phyloP scores from a whole-genome alignment of 2,329 filamentous ascomycete species.

The Decorospora gaudefroyi region DNA sequence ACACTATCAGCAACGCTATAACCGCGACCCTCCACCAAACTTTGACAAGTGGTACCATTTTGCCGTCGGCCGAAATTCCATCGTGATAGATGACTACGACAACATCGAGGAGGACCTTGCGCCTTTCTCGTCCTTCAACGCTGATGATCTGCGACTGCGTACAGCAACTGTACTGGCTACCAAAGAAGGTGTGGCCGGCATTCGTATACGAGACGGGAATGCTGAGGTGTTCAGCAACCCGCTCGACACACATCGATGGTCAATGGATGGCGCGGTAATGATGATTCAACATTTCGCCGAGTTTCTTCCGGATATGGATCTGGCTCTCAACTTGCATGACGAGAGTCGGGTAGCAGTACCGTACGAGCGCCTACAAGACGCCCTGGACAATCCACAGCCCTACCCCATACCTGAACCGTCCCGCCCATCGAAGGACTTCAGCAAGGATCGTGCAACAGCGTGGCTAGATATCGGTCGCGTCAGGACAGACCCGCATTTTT shows the following conservation, averaged over 20 bases:
- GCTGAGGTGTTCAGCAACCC: constrained; percentile 51
- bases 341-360: constrained; percentile 62
- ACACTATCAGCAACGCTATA: constrained; percentile 59
- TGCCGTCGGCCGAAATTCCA: constrained; percentile 56
- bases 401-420: constrained; percentile 30
- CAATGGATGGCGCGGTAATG: constrained; percentile 58
- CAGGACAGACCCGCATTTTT: constrained; percentile 35
- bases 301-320: constrained; percentile 65
- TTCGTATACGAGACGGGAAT: constrained; percentile 60
- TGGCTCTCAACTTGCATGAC: constrained; percentile 66
- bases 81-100: constrained; percentile 64
- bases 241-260: constrained; percentile 61
- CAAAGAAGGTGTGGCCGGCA: constrained; percentile 60
- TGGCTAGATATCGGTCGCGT: constrained; percentile 43
- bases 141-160: constrained; percentile 56
- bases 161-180: constrained; percentile 59
- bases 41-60: constrained; percentile 66
- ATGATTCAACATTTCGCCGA: constrained; percentile 58
- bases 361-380: constrained; percentile 41
- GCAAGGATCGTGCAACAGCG: constrained; percentile 42
- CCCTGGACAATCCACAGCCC: constrained; percentile 30
- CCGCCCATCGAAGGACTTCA: constrained; percentile 43
- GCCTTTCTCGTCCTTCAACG: constrained; percentile 59
- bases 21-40: constrained; percentile 60
- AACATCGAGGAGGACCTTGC: constrained; percentile 61